Base-by-base conservation (phyloP, 2,329 filamentous ascomycete genomes). In the Aspergillus tamarii region DNA sequence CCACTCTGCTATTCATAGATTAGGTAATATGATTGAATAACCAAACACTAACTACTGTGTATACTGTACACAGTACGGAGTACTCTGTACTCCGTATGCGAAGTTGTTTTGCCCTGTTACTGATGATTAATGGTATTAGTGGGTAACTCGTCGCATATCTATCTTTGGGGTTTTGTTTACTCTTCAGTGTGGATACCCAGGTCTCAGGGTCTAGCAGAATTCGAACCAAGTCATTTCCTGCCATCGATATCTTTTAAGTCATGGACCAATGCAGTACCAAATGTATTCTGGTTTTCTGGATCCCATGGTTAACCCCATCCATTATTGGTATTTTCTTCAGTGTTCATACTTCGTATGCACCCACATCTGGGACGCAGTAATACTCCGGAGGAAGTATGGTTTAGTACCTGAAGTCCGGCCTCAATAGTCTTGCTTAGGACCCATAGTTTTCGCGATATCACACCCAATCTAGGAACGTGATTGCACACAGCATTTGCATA, bases 401-500 rank as follows among this genome's bases (percentile, higher is more conserved):
- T 54, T 54, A 54, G 52, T 39, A 26, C 21, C 12, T 55, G 52
- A 26, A 55, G 32, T n/a, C 52, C 52, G 21, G 21, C 34, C 30
- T 55, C 32, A 55, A 55, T 55, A 55, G 32, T 55, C 14, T 39
- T 55, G 16, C 16, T 5, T 41, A 23, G 23, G 52, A 55, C n/a
- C 52, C 52, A 55, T 55, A 55, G n/a, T 39, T 55, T 55, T 36
- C 9, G 21, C 56, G 28, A 59, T 48, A 36, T 36, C 56, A 48
- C 41, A 34, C 12, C 46, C n/a, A 32, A 19, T 9, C 26, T 26
- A 23, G 26, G 28, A 48, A 59, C 32, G 19, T 48, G 41, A 36
- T 32, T 45, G 52, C 52, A 39, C 52, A 55, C 5, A 55, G n/a
- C 16, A 26, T 39, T 55, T 39, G 10, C 39, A 65, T 67, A 57